Evolutionary conservation across 2,329 filamentous ascomycete genomes (phyloP), one percentile per base, ranked within the genome.

Genomic region (Paecilomyces sp.): DNA sequence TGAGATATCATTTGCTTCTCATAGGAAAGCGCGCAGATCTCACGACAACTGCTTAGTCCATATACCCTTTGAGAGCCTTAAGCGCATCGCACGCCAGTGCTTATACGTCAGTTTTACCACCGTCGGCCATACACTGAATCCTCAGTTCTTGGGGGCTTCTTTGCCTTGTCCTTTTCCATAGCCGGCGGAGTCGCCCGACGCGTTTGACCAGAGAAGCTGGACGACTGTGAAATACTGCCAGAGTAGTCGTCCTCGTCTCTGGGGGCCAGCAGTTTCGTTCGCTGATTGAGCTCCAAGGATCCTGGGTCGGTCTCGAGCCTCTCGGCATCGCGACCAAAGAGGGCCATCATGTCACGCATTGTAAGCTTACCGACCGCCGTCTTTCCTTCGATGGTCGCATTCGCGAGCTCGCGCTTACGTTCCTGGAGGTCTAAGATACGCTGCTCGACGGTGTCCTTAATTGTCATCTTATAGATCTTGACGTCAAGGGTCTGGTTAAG

Each of bases 401-500:
- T 88, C n/a, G 94, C 93, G 12, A 99, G 83, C 67, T 91, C 86
- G 11, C 94, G 86, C 79, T 99, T 99, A 76, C 92, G 91, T 64
- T 96, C 89, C 76, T 99, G 94, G 24, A 99, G 83, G 62, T 90
- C 91, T n/a, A 97, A 80, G 67, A 99, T 99, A 60, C 92, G 87
- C 75, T 93, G 92, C 79, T 99, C 94, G 59, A 99, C 93, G 0
- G 89, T 92, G 65, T 88, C 83, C 65, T 85, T 85, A 62, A 99
- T 88, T 2, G 92, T 96, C 68, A 99, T 85, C 69, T 94, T 95
- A 81, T 96, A 99, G 63, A 99, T 91, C 59, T 93, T 86, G 34
- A 99, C 94, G 70, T 97, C 92, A 50, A 93, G 83, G 1, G 91
- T 97, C 76, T 99, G 94, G 50, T 96, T 97, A 57, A 99, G 88